A percentile compares a stretch with the other conserved stretches of the same genome.
These are phyloP conservation scores for Colletotrichum sp. DNA, from an alignment of 2,329 filamentous ascomycete genomes.

Conservation along the genomic window DNA sequence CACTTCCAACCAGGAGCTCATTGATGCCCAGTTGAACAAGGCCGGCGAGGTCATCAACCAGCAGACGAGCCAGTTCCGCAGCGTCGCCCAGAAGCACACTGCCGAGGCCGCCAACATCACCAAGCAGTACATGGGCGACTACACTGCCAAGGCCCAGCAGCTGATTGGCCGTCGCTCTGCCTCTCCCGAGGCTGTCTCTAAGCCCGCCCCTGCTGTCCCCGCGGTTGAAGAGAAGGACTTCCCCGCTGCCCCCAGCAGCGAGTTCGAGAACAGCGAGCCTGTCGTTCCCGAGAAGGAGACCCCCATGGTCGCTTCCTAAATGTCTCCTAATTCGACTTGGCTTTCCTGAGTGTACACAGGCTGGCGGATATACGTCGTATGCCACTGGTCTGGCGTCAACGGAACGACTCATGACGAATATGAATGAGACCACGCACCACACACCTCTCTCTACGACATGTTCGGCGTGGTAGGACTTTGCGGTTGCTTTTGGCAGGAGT, in stretches of 20 bases:
- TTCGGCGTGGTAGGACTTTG: constrained; percentile 11
- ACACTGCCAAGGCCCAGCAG: constrained; percentile 70
- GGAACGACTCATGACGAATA: constrained; percentile 22
- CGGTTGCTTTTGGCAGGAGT: constrained; percentile 11
- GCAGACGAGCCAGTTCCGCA: constrained; percentile 67
- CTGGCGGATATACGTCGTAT: constrained; percentile 1
- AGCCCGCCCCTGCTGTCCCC: constrained; percentile 27
- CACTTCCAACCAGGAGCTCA: constrained; percentile 71
- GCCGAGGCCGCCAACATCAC: constrained; percentile 65
- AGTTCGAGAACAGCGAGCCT: constrained; percentile 21
- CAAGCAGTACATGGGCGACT: constrained; percentile 72
- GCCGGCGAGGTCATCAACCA: constrained; percentile 62
- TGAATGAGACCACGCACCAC: constrained; percentile 12
- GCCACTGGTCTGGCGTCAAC: constrained; percentile 17
- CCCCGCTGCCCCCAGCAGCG: constrained; percentile 21
- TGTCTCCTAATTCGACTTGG: not conserved
- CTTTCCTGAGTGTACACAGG: constrained; percentile 18
- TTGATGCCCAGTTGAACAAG: constrained; percentile 66
- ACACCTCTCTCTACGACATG: constrained; percentile 6
- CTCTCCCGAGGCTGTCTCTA: constrained; percentile 45
- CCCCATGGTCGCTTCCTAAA: constrained; percentile 25
- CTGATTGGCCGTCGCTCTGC: constrained; percentile 58
- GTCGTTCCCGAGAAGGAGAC: constrained; percentile 30
- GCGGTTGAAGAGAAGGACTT: constrained; percentile 27
- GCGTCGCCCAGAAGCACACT: constrained; percentile 68